A percentile compares a stretch with the other conserved stretches of the same genome.
These are phyloP conservation scores for Turritis glabra DNA, from an alignment of 345 rosid genomes.

Conservation along the genomic window DNA sequence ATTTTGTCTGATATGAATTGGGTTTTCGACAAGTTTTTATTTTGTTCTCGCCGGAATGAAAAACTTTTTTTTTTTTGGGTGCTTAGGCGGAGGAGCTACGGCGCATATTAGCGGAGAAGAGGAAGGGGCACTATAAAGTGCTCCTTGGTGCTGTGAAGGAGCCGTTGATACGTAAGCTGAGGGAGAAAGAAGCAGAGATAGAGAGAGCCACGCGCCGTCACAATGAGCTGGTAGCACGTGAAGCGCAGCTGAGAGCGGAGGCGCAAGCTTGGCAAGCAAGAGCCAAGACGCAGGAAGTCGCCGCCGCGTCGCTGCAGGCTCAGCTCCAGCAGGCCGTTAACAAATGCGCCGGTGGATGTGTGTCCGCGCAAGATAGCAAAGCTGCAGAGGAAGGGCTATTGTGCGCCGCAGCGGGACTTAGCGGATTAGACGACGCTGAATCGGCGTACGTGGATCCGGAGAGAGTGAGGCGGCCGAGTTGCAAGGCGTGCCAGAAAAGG, in stretches of 20 bases:
- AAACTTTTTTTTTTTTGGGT: not conserved
- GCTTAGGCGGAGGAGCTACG: slow-evolving; percentile 69
- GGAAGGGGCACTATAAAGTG: slow-evolving; percentile 60
- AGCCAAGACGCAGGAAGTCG: slow-evolving; percentile 62
- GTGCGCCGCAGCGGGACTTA: not conserved
- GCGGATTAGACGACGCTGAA: slow-evolving; percentile 63
- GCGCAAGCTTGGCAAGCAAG: slow-evolving; percentile 72
- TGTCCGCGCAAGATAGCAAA: slow-evolving; percentile 45
- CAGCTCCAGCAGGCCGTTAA: slow-evolving; percentile 63
- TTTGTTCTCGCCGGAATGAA: not conserved
- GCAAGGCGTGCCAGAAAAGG: slow-evolving; percentile 26
- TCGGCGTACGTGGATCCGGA: slow-evolving; percentile 43
- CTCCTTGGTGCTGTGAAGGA: slow-evolving; percentile 68
- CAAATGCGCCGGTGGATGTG: slow-evolving; percentile 29
- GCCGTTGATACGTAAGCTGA: slow-evolving; percentile 49
- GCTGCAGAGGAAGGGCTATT: slow-evolving; percentile 17
- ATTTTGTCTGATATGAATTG: not conserved
- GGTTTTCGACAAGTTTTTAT: not conserved
- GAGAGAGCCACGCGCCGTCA: slow-evolving; percentile 67
- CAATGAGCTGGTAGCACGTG: slow-evolving; percentile 70
- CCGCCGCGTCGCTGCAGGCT: slow-evolving; percentile 70
- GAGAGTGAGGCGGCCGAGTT: not conserved
- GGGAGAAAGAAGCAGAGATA: slow-evolving; percentile 67
- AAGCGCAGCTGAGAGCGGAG: slow-evolving; percentile 60
- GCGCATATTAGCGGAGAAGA: slow-evolving; percentile 67